Evolutionary conservation across 139 green algal species (phyloP).

Genomic region (Picochlorum costavermella): DNA sequence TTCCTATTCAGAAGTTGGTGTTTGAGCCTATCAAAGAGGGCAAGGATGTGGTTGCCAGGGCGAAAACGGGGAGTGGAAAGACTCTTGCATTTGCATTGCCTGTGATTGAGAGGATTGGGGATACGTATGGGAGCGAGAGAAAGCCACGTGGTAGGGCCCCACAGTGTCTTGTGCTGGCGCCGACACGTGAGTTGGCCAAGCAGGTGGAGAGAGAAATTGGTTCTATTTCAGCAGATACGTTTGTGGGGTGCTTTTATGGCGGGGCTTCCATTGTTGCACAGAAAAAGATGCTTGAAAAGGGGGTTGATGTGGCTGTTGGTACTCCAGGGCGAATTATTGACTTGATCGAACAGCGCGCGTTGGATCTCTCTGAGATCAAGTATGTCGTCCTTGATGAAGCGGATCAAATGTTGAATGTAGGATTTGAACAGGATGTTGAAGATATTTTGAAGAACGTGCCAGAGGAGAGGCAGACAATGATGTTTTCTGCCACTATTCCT

Average conservation of each 20-base stretch:
- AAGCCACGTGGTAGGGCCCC: slow-evolving; percentile 35
- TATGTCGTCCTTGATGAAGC: slow-evolving; percentile 96
- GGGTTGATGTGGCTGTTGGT: slow-evolving; percentile 91
- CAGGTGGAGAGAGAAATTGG: slow-evolving; percentile 90
- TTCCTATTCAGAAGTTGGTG: slow-evolving; percentile 77
- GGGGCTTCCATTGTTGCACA: slow-evolving; percentile 63
- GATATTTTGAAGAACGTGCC: slow-evolving; percentile 71
- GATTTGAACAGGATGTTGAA: slow-evolving; percentile 98
- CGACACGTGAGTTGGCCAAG: slow-evolving; percentile 97
- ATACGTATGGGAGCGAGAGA: slow-evolving; percentile 19
- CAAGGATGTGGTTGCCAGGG: slow-evolving; percentile 84
- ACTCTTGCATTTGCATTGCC: slow-evolving; percentile 97
- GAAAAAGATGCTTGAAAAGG: slow-evolving; percentile 56
- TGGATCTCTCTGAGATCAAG: slow-evolving; percentile 63
- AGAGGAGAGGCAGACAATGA: slow-evolving; percentile 79
- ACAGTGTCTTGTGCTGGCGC: slow-evolving; percentile 81
- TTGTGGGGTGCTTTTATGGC: slow-evolving; percentile 80
- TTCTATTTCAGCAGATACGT: slow-evolving; percentile 50
- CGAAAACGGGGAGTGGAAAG: slow-evolving; percentile 93
- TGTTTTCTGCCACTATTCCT: slow-evolving; percentile 96
- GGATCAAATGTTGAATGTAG: slow-evolving; percentile 95
- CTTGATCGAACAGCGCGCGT: slow-evolving; percentile 71
- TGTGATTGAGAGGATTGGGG: slow-evolving; percentile 82
- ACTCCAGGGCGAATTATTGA: slow-evolving; percentile 96
- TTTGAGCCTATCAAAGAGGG: slow-evolving; percentile 67